These are phyloP conservation scores for Pseudogymnoascus sp. DNA, from an alignment of 2,329 filamentous ascomycete species.

Conservation along the genomic window DNA sequence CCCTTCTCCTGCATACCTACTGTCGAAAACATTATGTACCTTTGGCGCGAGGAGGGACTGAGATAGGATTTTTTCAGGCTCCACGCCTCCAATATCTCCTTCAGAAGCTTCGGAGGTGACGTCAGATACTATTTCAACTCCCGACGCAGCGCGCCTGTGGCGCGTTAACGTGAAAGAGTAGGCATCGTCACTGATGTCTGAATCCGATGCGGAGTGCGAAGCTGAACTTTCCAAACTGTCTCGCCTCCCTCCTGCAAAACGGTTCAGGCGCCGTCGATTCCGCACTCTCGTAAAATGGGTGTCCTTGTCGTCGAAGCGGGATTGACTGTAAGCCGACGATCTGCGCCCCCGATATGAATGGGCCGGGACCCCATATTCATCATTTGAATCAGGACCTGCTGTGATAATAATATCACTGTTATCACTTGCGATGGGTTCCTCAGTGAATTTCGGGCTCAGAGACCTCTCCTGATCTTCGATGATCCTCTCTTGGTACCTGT, in stretches of 20 bases:
- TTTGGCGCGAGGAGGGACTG: background rate
- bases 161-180: conserved; percentile 3
- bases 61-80: background rate
- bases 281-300: background rate
- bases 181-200: conserved; percentile 1
- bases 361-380: background rate
- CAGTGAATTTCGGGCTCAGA: background rate
- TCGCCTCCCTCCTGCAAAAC: background rate
- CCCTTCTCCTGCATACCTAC: conserved; percentile 6
- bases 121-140: background rate
- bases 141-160: background rate
- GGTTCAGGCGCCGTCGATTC: background rate
- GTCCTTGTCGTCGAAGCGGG: background rate
- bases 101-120: background rate
- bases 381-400: conserved; percentile 3
- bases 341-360: background rate
- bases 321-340: background rate
- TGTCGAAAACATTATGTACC: background rate
- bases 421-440: background rate
- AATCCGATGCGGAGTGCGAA: background rate
- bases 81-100: background rate
- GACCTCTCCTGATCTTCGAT: background rate
- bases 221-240: background rate
- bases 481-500: background rate
- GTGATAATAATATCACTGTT: conserved; percentile 5